Evolutionary conservation across 2,329 filamentous ascomycete species (phyloP).

Genomic region (Penicillium occitanis): DNA sequence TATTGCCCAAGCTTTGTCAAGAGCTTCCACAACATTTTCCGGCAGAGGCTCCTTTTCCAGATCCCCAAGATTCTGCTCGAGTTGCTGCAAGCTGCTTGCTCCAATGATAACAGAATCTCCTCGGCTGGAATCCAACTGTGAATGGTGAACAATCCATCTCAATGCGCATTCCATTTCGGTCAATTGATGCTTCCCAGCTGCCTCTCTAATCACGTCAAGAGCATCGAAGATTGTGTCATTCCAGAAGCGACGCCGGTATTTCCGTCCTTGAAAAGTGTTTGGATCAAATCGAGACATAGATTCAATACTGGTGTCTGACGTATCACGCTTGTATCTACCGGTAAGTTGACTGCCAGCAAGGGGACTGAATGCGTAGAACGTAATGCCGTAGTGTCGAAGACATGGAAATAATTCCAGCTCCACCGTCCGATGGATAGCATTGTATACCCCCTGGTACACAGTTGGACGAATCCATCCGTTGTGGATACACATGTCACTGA

Average conservation of each 20-base stretch:
- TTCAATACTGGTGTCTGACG: conserved; percentile 36
- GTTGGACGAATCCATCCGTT: conserved; percentile 45
- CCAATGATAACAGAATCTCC: conserved; percentile 45
- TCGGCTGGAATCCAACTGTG: neutral
- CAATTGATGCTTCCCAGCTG: conserved; percentile 32
- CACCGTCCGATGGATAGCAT: conserved; percentile 38
- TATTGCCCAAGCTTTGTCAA: conserved; percentile 30
- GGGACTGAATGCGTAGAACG: conserved; percentile 45
- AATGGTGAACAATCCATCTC: conserved; percentile 31
- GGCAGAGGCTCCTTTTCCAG: conserved; percentile 43
- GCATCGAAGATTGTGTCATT: conserved; percentile 47
- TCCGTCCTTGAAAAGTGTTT: neutral
- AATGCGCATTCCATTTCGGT: conserved; percentile 23
- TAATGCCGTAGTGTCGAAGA: conserved; percentile 45
- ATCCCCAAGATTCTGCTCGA: conserved; percentile 40
- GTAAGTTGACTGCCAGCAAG: conserved; percentile 51
- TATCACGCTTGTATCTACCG: conserved; percentile 32
- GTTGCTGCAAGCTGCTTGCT: conserved; percentile 36
- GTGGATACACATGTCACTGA: conserved; percentile 45
- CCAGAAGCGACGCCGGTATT: conserved; percentile 26
- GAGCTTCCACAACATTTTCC: conserved; percentile 39
- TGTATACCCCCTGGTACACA: conserved; percentile 51
- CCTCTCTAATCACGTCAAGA: conserved; percentile 41
- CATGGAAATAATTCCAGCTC: conserved; percentile 46
- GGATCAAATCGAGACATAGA: neutral